These are phyloP conservation scores for Drechslerella coelobrocha DNA, from an alignment of 2,329 filamentous ascomycete genomes.

Conservation along the genomic window DNA sequence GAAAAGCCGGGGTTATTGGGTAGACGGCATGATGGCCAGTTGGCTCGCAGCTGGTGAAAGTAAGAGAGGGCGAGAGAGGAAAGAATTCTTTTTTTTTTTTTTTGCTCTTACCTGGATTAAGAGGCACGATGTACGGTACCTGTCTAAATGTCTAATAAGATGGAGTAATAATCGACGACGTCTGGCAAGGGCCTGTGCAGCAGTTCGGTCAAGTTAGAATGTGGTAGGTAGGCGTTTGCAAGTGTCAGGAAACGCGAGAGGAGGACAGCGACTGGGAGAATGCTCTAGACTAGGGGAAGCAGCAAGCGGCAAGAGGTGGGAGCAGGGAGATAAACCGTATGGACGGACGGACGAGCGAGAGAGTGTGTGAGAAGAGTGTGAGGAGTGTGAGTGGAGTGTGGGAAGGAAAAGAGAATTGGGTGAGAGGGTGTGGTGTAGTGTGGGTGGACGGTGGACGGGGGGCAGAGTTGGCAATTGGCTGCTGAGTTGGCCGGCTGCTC, in stretches of 20 bases:
- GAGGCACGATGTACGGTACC: background rate
- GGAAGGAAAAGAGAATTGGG: background rate
- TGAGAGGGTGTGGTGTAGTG: background rate
- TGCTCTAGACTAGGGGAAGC: background rate
- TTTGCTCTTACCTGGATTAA: background rate
- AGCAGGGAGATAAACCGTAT: background rate
- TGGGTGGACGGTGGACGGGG: background rate
- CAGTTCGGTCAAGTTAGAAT: no score
- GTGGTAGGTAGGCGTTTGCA: background rate
- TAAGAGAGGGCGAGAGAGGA: background rate
- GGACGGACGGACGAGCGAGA: no score
- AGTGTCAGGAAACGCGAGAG: conserved; percentile 6
- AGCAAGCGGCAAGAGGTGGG: background rate
- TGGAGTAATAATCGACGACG: no score
- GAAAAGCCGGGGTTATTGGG: conserved; percentile 28
- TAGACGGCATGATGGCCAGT: conserved; percentile 8
- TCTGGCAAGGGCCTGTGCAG: no score
- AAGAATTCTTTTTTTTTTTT: conserved; percentile 1
- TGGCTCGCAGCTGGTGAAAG: conserved; percentile 38
- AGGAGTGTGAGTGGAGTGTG: background rate
- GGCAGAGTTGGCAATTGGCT: background rate
- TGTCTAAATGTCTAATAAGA: background rate
- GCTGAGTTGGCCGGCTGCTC: background rate
- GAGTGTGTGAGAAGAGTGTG: background rate
- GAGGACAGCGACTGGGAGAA: background rate